Evolutionary conservation across 2,329 filamentous ascomycete genomes (phyloP), one percentile per base, ranked within the genome.

Genomic region (Aplosporella prunicola): DNA sequence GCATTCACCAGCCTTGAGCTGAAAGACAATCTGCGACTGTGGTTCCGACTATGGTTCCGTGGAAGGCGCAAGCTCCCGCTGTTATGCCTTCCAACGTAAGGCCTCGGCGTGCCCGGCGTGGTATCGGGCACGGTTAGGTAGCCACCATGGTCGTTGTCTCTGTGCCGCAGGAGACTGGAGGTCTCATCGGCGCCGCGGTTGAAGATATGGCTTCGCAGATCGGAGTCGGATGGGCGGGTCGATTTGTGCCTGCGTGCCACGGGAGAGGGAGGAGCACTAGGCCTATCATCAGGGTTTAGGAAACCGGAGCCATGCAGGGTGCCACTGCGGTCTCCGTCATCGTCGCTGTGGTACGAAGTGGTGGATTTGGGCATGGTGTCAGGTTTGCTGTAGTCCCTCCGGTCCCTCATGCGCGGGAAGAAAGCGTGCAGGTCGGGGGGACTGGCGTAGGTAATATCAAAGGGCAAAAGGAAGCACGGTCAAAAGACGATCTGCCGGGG

Each of bases 1-100:
- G 75, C 80, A 42, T 71, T 72, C 42, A 74, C 72, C 16, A 83
- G 65, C 13, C 81, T 50, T 45, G 56, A 51, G 35, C 47, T 58
- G 45, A 58, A 51, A 14, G 58, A 60, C 9, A 47, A 52, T 8
- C 50, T 40, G 20, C 56, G 51, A 40, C 57, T 58, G 23, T 40
- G 36, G 25, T 52, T 46, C 6, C n/a, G n/a, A n/a, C n/a, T n/a
- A 16, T 35, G 39, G 25, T 52, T 46, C 6, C 52, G 50, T 5
- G 33, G 33, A 13, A 28, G 35, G 9, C 35, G 35, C 9, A 44
- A 23, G 40, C 36, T 38, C 18, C 27, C 32, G 45, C 55, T 59
- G 36, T 60, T 56, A 43, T 61, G 55, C 28, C 63, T 44, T 45
- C 51, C 58, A 43, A 32, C 51, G 50, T 47, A 52, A 7, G 61